Percentiles rank a stretch among this genome's conserved stretches.
These are phyloP conservation scores for Juglanconis sp. DNA, from an alignment of 2,329 filamentous ascomycete species.

Conservation along the genomic window DNA sequence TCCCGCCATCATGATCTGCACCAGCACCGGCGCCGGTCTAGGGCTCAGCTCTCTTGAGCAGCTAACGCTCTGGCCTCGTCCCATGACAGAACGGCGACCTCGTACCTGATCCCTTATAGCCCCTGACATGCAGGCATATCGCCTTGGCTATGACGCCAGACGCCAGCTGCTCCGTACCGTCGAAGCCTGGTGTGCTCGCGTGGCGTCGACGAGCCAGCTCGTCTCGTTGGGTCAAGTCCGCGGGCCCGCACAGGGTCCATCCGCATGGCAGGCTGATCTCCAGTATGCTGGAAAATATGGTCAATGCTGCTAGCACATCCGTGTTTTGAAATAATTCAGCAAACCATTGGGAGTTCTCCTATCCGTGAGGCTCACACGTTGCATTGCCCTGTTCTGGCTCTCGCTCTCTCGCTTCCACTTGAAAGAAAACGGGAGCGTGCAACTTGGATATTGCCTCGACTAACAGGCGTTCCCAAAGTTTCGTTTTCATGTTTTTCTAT, in stretches of 20 bases:
- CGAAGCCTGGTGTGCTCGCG: neutral
- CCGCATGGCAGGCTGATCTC: neutral
- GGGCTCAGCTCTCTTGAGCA: neutral
- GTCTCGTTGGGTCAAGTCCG: neutral
- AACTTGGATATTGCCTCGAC: neutral
- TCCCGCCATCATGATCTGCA: neutral
- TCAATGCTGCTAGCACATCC: neutral
- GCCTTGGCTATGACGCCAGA: neutral
- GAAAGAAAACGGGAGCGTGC: neutral
- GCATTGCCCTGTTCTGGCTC: neutral
- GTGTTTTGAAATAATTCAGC: slow-evolving; percentile 13
- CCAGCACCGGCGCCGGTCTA: neutral
- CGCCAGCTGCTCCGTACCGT: neutral
- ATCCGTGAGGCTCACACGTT: neutral
- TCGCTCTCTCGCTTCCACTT: neutral
- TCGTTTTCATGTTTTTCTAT: neutral
- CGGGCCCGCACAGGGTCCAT: neutral
- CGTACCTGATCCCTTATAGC: neutral
- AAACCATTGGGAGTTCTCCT: slow-evolving; percentile 1
- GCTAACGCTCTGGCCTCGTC: neutral
- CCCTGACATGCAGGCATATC: neutral
- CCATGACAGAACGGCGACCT: neutral
- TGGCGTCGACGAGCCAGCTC: neutral
- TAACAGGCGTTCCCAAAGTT: neutral
- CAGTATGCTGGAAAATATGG: neutral